Evolutionary conservation across 371 early-diverging fungal genomes (phyloP).

Genomic region (Mortierella sp.): DNA sequence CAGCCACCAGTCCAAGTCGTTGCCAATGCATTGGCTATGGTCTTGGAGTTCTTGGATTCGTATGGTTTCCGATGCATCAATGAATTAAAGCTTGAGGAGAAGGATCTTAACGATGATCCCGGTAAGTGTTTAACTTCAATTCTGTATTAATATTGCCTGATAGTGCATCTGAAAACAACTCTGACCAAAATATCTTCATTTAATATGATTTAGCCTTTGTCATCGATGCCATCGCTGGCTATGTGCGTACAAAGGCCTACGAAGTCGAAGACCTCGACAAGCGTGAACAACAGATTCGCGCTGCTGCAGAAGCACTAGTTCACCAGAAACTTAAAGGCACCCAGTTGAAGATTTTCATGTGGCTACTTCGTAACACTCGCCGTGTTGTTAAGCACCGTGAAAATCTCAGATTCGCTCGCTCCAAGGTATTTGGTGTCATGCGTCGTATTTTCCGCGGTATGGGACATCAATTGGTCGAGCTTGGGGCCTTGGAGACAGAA

Average conservation of each 20-base stretch:
- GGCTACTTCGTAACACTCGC: conserved; percentile 55
- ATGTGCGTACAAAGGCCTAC: conserved; percentile 52
- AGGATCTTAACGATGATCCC: conserved; percentile 55
- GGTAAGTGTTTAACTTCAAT: conserved; percentile 18
- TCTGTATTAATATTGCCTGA: background rate
- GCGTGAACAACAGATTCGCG: conserved; percentile 52
- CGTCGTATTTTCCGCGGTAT: conserved; percentile 56
- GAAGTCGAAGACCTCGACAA: conserved; percentile 53
- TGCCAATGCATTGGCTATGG: conserved; percentile 43
- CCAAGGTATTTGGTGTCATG: conserved; percentile 56
- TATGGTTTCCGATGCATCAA: conserved; percentile 57
- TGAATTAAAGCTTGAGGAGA: conserved; percentile 54
- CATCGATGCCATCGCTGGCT: conserved; percentile 48
- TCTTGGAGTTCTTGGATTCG: conserved; percentile 53
- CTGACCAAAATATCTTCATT: background rate
- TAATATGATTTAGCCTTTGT: conserved; percentile 32
- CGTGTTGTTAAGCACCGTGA: conserved; percentile 57
- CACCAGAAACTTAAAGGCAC: conserved; percentile 55
- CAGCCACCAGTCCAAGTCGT: conserved; percentile 55
- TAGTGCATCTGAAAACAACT: too few species aligned
- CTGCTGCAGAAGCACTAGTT: conserved; percentile 49
- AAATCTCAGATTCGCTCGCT: conserved; percentile 53
- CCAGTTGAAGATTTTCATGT: conserved; percentile 43
- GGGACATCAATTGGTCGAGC: conserved; percentile 44
- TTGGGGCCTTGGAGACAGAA: conserved; percentile 41